Conservation (phyloP, 2,329 filamentous ascomycete genomes). For the Venturia aucupariae region DNA sequence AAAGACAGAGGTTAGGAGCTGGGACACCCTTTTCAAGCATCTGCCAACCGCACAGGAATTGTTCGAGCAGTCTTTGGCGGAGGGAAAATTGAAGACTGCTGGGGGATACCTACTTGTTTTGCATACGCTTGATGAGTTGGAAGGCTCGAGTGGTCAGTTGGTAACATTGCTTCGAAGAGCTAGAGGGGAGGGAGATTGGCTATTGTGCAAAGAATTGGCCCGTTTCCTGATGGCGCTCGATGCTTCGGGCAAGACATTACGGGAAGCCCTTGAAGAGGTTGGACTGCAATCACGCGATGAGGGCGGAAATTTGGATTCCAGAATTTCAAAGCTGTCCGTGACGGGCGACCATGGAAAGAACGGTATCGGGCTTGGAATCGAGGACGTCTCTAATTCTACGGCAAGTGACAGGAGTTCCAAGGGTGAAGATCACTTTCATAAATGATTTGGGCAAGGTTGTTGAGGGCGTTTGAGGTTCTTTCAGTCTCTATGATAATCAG, state of each 20-base stretch:
- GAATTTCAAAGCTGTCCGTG: neutral
- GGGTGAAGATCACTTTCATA: neutral
- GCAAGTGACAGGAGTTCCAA: neutral
- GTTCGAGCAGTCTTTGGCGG: slow-evolving; percentile 83
- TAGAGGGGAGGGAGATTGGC: slow-evolving; percentile 82
- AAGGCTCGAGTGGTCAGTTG: slow-evolving; percentile 63
- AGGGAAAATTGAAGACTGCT: slow-evolving; percentile 84
- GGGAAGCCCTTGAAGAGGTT: slow-evolving; percentile 54
- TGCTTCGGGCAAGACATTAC: slow-evolving; percentile 69
- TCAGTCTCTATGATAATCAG: neutral
- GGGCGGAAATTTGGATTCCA: neutral
- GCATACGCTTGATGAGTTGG: slow-evolving; percentile 68
- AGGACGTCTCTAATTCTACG: neutral
- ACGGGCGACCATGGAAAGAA: neutral
- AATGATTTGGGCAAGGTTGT: neutral
- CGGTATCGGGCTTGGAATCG: neutral
- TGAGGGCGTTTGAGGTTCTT: neutral
- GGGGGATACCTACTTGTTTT: slow-evolving; percentile 93
- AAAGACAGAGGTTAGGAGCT: slow-evolving; percentile 91
- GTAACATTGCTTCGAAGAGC: slow-evolving; percentile 73
- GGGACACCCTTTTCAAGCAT: slow-evolving; percentile 87
- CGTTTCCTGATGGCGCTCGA: slow-evolving; percentile 93
- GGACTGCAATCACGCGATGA: slow-evolving; percentile 20
- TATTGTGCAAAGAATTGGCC: slow-evolving; percentile 88
- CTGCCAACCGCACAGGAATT: slow-evolving; percentile 83